Percentiles rank a stretch among this genome's conserved stretches.
Conservation (phyloP, 208 protist genomes). For the Trypanosoma theileri region DNA sequence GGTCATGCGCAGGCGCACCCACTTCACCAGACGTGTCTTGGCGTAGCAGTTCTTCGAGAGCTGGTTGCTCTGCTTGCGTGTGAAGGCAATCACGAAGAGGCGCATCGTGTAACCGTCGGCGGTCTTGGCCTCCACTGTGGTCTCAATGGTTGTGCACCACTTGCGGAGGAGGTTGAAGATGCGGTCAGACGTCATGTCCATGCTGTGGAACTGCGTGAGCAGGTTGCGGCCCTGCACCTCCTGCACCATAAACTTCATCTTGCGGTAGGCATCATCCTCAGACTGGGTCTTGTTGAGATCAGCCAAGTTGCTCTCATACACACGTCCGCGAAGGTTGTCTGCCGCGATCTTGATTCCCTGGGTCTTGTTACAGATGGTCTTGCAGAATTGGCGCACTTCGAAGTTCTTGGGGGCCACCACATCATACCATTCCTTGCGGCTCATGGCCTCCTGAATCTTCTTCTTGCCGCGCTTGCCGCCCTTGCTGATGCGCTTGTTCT, state of each 20-base stretch:
- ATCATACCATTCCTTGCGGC: constrained; percentile 99
- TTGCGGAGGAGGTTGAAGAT: constrained; percentile 97
- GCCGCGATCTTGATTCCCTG: constrained; percentile 94
- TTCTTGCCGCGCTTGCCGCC: constrained; percentile 95
- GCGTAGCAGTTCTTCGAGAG: constrained; percentile 97
- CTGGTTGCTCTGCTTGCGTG: constrained; percentile 93
- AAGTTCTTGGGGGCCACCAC: constrained; percentile 97
- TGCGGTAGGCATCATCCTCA: constrained; percentile 92
- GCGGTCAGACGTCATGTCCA: constrained; percentile 98
- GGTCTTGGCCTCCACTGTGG: constrained; percentile 95
- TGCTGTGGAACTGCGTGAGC: constrained; percentile 99
- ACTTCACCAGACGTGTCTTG: constrained; percentile 93
- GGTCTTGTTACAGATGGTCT: constrained; percentile 98
- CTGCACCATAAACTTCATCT: constrained; percentile 96
- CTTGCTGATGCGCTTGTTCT: constrained; percentile 97
- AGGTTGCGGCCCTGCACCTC: constrained; percentile 96
- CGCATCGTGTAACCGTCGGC: constrained; percentile 97
- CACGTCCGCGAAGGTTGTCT: constrained; percentile 95
- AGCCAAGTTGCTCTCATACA: constrained; percentile 97
- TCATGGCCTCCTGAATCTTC: constrained; percentile 96
- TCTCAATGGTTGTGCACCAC: constrained; percentile 99
- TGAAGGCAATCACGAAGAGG: constrained; percentile 98
- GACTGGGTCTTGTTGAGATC: constrained; percentile 94
- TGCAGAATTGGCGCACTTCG: constrained; percentile 93
- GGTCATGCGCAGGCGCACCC: constrained; percentile 95